Evolutionary conservation across 352 stramenopile species (phyloP), one percentile per base, ranked within the genome.

Genomic region (Hyphochytrium catenoides): DNA sequence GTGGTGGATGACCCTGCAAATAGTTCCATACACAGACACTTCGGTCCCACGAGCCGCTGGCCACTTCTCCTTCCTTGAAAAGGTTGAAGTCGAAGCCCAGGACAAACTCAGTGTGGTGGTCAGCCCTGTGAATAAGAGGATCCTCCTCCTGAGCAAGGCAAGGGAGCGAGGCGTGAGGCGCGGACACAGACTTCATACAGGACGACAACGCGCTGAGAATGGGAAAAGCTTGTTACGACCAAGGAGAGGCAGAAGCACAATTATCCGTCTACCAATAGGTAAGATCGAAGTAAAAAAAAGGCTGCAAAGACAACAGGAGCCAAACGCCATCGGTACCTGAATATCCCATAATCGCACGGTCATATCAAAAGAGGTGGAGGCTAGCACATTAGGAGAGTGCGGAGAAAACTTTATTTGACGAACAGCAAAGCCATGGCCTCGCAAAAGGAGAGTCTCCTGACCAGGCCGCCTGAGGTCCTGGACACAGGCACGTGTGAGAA

Each of bases 311-410:
- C n/a, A n/a, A n/a, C n/a, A n/a, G n/a, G n/a, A n/a, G n/a, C n/a
- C n/a, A n/a, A n/a, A n/a, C n/a, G n/a, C n/a, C n/a, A n/a, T n/a
- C n/a, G 59, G 61, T 26, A 65, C 70, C 34, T 68, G 67, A 15
- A 56, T 75, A 51, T 86, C 74, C 75, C 75, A 90, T 7, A 90
- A 43, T 5, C 70, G 56, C 4, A 84, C 69, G 15, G 69, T 71
- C 75, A 88, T 90, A 57, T 90, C 75, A 48, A 88, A 89, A 12
- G 74, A 89, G 36, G 51, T 62, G 3, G 65, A 74, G 11, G 60
- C 75, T 25, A 90, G 59, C 34, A 89, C 51, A 26, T 81, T 54
- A 11, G 51, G 43, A 40, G 75, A 62, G 28, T 87, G 67, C 1
- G 75, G 74, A 20, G 69, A 88, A 39, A 57, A 86, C 33, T 85